A percentile compares a stretch with the other conserved stretches of the same genome.
Conservation (phyloP, 208 protist genomes). For the Crithidia acanthocephali region DNA sequence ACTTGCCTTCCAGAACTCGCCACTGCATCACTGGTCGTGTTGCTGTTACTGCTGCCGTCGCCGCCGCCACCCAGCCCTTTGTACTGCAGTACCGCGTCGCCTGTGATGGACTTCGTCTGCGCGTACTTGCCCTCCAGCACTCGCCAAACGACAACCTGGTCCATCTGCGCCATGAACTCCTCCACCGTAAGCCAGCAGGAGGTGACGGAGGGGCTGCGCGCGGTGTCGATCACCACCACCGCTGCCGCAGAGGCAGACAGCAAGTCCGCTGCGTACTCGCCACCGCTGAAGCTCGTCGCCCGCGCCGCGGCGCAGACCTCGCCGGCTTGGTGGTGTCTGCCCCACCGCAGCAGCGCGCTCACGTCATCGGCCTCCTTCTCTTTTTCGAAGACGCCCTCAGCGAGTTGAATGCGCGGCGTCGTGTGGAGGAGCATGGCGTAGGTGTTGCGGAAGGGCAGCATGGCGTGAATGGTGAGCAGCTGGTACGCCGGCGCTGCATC, state of each 20-base stretch:
- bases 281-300: not conserved
- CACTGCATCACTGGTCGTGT: not conserved
- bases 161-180: constrained; percentile 62
- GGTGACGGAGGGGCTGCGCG: constrained; percentile 24
- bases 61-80: not conserved
- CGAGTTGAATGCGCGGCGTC: constrained; percentile 44
- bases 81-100: constrained; percentile 28
- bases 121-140: constrained; percentile 39
- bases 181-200: constrained; percentile 78
- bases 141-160: constrained; percentile 69
- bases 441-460: constrained; percentile 74
- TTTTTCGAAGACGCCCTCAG: constrained; percentile 45
- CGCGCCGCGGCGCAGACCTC: not conserved
- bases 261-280: constrained; percentile 6
- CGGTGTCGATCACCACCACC: constrained; percentile 27
- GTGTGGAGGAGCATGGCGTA: constrained; percentile 73
- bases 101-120: constrained; percentile 25
- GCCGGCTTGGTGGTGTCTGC: not conserved
- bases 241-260: not conserved
- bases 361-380: constrained; percentile 60
- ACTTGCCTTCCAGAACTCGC: not conserved
- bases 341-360: constrained; percentile 30
- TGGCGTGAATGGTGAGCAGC: constrained; percentile 67
- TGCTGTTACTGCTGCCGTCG: not conserved
- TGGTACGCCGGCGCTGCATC: constrained; percentile 28